A percentile compares a stretch with the other conserved stretches of the same genome.
phyloP scores from a whole-genome alignment of 805 yeast genomes.

The Teunomyces barrocoloradensis region DNA sequence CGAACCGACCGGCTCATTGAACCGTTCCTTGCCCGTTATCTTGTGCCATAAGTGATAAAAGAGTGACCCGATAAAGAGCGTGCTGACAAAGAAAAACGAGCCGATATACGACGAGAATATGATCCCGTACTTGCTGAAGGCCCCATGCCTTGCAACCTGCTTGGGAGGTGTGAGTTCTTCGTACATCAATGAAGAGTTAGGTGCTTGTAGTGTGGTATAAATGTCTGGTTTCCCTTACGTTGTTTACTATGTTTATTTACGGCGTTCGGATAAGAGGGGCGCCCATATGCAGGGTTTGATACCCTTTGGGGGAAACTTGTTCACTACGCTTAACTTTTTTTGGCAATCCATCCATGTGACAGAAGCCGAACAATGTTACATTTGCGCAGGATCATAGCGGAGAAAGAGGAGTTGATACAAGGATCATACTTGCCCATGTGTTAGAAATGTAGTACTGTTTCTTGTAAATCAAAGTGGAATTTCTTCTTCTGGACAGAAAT shows the following conservation, averaged over 20 bases:
- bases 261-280: not conserved
- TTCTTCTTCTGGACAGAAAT: no score
- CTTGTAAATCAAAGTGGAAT: no score
- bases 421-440: no score
- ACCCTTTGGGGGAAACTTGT: not conserved
- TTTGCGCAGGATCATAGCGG: no score
- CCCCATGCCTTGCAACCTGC: slow-evolving; percentile 20
- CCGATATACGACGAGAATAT: slow-evolving; percentile 26
- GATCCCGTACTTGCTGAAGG: slow-evolving; percentile 16
- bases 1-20: slow-evolving; percentile 21
- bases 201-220: not conserved
- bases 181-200: slow-evolving; percentile 9
- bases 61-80: slow-evolving; percentile 25
- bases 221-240: not conserved
- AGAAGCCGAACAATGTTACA: no score
- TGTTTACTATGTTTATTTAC: not conserved
- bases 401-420: no score
- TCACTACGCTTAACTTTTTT: no score
- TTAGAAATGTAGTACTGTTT: no score
- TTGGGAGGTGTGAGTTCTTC: slow-evolving; percentile 24
- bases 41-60: slow-evolving; percentile 29
- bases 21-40: slow-evolving; percentile 28
- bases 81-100: slow-evolving; percentile 26
- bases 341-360: no score
- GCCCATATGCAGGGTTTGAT: not conserved